Percentiles rank a stretch among this genome's conserved stretches.
Evolutionary conservation across 75 land plant genomes (phyloP).

Genomic region (Pseudotsuga menziesii): DNA sequence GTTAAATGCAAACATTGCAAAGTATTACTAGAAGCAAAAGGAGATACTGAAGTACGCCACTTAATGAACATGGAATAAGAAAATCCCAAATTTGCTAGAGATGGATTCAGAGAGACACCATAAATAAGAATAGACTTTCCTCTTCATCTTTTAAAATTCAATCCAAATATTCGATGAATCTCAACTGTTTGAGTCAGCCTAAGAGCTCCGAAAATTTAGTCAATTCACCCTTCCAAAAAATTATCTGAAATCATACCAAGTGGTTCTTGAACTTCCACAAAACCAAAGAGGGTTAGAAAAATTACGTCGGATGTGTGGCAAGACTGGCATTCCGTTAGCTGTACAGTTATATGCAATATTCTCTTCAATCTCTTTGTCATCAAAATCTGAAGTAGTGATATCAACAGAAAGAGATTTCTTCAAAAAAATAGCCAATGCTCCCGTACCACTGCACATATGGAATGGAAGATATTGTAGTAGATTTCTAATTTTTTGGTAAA

Average conservation of each 20-base stretch:
- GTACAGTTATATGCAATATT: conserved; percentile 86
- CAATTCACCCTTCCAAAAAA: neutral
- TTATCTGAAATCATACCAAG: neutral
- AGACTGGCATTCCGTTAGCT: conserved; percentile 56
- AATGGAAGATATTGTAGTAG: neutral
- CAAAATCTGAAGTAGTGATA: conserved; percentile 94
- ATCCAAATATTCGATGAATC: neutral
- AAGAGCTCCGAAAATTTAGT: neutral
- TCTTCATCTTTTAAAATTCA: neutral
- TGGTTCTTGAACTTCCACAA: neutral
- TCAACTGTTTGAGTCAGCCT: neutral
- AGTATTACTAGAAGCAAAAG: neutral
- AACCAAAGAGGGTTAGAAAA: conserved; percentile 4
- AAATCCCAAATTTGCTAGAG: neutral
- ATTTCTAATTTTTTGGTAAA: neutral
- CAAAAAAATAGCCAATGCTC: conserved; percentile 91
- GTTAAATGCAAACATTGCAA: neutral
- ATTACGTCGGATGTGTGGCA: conserved; percentile 92
- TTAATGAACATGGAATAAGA: neutral
- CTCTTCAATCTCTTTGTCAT: conserved; percentile 87
- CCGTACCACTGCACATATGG: conserved; percentile 77
- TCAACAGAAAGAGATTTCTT: conserved; percentile 56
- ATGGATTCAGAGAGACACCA: neutral
- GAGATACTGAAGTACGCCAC: neutral
- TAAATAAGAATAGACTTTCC: neutral